Evolutionary conservation across 495 filamentous ascomycete genomes (phyloP), one percentile per base, ranked within the genome.

Genomic region (Trichoderma orchidacearum): DNA sequence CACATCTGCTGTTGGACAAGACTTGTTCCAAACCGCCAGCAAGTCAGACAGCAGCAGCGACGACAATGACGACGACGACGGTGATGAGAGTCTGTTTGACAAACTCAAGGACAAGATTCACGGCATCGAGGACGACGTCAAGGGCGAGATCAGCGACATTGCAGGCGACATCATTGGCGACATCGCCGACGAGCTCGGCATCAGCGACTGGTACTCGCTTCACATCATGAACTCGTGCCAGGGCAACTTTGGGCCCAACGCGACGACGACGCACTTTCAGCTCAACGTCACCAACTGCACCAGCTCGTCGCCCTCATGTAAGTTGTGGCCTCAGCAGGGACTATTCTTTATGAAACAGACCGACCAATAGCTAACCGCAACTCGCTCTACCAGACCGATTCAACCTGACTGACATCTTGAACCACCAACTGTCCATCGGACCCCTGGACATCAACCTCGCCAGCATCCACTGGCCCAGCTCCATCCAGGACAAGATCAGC

Each of bases 141-240:
- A 56, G 41, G 62, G 63, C 50, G 53, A 63, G 5, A 60, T 75
- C 53, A 59, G 61, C 56, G 60, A 67, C 30, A 62, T 70, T 23
- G 55, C 58, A 3, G 66, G 75, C 45, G 69, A 77, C 56, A 61
- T 71, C 36, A 68, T 74, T 51, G 74, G 77, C 58, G 62, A 71
- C 34, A 53, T 81, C 13, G 71, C 74, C 1, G 60, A 68, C 5
- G 59, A 73, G 3, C 72, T 83, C 5, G 79, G 79, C 13, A 75
- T 87, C 53, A 73, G 80, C n/a, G 75, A 87, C 60, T 94, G 85
- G 70, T 92, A 92, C 68, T 82, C 81, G 36, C 62, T 83, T 21
- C 85, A 92, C 61, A 63, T 89, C 53, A 78, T 89, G 68, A 75
- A 81, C 56, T 78, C 83, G 62, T 92, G 89, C 60, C 66, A 79